These are phyloP conservation scores for Erodium texanum DNA, from an alignment of 441 rosid species.

Conservation along the genomic window DNA sequence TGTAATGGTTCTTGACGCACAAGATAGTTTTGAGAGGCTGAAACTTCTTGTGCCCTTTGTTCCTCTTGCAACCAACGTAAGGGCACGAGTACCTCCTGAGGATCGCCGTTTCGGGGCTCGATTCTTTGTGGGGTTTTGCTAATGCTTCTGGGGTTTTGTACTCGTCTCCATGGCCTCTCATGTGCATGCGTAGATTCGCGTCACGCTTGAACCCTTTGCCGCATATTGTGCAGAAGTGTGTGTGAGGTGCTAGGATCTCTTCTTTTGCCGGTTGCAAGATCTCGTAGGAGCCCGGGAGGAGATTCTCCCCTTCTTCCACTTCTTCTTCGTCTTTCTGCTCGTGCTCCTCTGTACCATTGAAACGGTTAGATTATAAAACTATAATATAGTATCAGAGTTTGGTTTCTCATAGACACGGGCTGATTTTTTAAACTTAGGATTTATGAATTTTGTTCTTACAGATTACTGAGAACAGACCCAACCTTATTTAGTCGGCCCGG, in stretches of 20 bases:
- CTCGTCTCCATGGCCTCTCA: constrained; percentile 97
- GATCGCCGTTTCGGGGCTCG: constrained; percentile 47
- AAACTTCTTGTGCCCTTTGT: constrained; percentile 91
- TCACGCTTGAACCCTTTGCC: constrained; percentile 95
- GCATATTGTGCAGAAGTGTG: constrained; percentile 83
- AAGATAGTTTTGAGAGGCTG: constrained; percentile 85
- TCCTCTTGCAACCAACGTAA: constrained; percentile 77
- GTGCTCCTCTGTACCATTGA: too few relatives aligned
- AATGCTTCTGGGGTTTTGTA: constrained; percentile 90
- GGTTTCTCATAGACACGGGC: too few relatives aligned
- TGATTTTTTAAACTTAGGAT: too few relatives aligned
- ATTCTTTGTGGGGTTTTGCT: constrained; percentile 69
- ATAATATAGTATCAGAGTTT: too few relatives aligned
- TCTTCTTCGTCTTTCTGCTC: constrained; percentile 86
- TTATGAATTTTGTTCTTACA: too few relatives aligned
- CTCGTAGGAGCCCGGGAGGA: constrained; percentile 80
- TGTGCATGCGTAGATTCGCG: constrained; percentile 88
- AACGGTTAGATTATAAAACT: too few relatives aligned
- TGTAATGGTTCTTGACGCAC: constrained; percentile 89
- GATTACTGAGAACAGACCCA: too few relatives aligned
- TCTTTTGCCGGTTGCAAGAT: constrained; percentile 84
- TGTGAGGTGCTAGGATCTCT: constrained; percentile 94
- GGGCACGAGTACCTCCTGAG: constrained; percentile 95
- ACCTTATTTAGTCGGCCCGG: too few relatives aligned
- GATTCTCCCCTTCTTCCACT: constrained; percentile 76